Percentiles rank a stretch among this genome's conserved stretches.
phyloP scores from a whole-genome alignment of 164 flowering plant species.

The Kalanchoe fedtschenkoi region DNA sequence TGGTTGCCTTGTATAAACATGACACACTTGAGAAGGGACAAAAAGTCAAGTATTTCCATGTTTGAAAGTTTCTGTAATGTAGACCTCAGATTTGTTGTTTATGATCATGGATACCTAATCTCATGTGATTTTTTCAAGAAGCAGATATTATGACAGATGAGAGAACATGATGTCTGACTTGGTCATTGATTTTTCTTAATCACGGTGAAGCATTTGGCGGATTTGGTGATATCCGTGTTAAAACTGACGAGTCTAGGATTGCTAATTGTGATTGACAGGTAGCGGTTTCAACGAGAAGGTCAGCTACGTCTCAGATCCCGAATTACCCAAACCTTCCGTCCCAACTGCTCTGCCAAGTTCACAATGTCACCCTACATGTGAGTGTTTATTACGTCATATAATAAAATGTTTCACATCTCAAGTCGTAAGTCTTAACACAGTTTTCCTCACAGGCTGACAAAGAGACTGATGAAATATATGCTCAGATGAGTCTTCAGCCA shows the following conservation, averaged over 20 bases:
- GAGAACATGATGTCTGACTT: too few species aligned
- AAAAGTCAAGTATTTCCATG: too few species aligned
- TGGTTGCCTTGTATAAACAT: too few species aligned
- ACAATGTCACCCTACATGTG: slow-evolving; percentile 89
- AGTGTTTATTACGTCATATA: slow-evolving; percentile 7
- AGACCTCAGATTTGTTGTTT: too few species aligned
- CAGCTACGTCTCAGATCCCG: slow-evolving; percentile 74
- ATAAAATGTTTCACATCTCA: not conserved
- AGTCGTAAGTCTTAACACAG: not conserved
- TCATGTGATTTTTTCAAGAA: not conserved
- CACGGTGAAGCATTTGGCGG: too few species aligned
- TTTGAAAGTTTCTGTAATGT: too few species aligned
- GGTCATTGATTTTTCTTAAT: too few species aligned
- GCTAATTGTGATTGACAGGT: slow-evolving; percentile 38
- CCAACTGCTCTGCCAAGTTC: slow-evolving; percentile 90
- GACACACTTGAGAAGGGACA: too few species aligned
- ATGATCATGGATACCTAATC: not conserved
- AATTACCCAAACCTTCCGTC: slow-evolving; percentile 88
- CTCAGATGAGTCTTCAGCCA: slow-evolving; percentile 98
- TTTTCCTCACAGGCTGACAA: slow-evolving; percentile 71
- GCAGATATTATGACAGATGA: too few species aligned
- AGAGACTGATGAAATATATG: slow-evolving; percentile 93
- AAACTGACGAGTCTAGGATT: too few species aligned
- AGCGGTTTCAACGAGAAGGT: slow-evolving; percentile 81
- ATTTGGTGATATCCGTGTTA: too few species aligned